These are phyloP conservation scores for Rhodofomes roseus DNA, from an alignment of 1,284 basidiomycete species.

Conservation along the genomic window DNA sequence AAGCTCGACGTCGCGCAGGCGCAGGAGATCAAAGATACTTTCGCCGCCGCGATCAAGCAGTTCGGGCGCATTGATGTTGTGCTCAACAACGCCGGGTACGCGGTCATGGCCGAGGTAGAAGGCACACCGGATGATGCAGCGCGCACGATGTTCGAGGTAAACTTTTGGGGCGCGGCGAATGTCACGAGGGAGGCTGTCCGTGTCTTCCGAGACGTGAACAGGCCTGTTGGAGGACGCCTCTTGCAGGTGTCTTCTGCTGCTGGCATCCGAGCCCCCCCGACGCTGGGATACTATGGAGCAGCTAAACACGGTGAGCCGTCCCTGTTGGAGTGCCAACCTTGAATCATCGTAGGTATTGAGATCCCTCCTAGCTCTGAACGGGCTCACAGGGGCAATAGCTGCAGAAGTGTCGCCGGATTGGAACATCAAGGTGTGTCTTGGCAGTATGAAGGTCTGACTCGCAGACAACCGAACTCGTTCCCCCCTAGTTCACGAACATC, in stretches of 20 bases:
- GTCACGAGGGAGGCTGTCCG: conserved; percentile 30
- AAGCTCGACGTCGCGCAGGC: conserved; percentile 35
- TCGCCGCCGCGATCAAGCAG: conserved; percentile 25
- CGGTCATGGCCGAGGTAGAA: conserved; percentile 32
- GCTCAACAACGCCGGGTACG: conserved; percentile 39
- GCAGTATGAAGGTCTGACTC: too few relatives aligned
- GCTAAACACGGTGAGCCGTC: conserved; percentile 18
- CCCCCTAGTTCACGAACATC: background rate
- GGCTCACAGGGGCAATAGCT: conserved; percentile 27
- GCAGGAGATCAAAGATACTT: conserved; percentile 29
- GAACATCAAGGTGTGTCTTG: conserved; percentile 40
- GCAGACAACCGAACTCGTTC: too few relatives aligned
- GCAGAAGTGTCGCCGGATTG: conserved; percentile 34
- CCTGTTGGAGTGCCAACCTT: too few relatives aligned
- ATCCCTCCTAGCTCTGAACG: conserved; percentile 20
- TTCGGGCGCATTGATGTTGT: conserved; percentile 43
- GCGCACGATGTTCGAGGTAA: conserved; percentile 29
- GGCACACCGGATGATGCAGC: conserved; percentile 27
- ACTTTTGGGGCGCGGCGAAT: conserved; percentile 33
- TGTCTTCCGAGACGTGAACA: conserved; percentile 34
- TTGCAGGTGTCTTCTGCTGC: conserved; percentile 24
- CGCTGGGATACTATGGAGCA: conserved; percentile 28
- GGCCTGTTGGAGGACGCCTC: conserved; percentile 27
- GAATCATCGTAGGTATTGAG: background rate
- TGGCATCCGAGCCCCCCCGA: conserved; percentile 12